Base-by-base conservation (phyloP, 2,329 filamentous ascomycete genomes). In the Fusarium brevicatenulatum region DNA sequence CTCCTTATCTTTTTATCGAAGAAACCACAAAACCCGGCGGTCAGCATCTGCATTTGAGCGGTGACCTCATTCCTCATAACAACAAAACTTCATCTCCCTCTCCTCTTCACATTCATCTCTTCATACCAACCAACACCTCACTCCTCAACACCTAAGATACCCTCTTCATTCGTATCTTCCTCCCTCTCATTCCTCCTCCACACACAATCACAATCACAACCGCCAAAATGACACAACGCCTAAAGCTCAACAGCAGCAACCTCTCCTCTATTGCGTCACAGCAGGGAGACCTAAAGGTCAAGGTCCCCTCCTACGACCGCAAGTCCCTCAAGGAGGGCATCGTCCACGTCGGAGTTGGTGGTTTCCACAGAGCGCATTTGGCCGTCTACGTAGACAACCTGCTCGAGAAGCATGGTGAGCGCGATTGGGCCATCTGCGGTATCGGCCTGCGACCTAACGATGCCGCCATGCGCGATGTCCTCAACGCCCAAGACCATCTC, bases 351-450 rank as follows among this genome's bases (percentile, higher is more conserved):
- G 86, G 86, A 56, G 86, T 88, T 18, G 86, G 86, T 69, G 86
- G 86, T 76, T 88, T 88, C 81, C 86, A 88, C 82, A 81, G 86
- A 72, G 85, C 86, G 28, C 86, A 88, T 64, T 75, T 88, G 78
- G 86, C 86, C 25, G 85, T 87, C 72, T 88, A 88, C 75, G 75
- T 88, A 62, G 81, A 88, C 79, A 77, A 82, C 52, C 77, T 88
- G 78, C 83, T 88, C 76, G 79, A 84, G 78, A 81, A 86, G 64
- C 83, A 86, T 63, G 81, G 79, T 18, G 74, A 84, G 30, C 81
- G 73, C 52, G 81, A 87, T 71, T 88, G 83, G 76, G 85, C 85
- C 39, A 88, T 88, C 70, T 86, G 85, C 77, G 86, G 86, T 54
- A 83, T 88, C 44, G 86, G 86, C 46, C 80, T 88, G 69, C 84